A percentile compares a stretch with the other conserved stretches of the same genome.
These are phyloP conservation scores for Aspergillus caelatus DNA, from an alignment of 2,329 filamentous ascomycete genomes.

Conservation along the genomic window DNA sequence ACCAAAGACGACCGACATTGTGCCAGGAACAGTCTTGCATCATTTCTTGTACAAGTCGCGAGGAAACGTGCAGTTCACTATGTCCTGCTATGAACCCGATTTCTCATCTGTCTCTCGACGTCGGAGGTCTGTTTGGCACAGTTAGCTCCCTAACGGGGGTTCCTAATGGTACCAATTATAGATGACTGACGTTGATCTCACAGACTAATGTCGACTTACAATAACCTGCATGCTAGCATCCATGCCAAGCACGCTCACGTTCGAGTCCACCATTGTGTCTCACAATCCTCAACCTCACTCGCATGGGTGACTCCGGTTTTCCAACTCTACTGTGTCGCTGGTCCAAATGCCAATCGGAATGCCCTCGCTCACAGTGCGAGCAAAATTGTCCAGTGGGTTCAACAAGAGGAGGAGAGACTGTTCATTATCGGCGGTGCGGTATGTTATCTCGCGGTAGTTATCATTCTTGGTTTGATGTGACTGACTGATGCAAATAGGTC, in stretches of 20 bases:
- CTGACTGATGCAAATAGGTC: conserved; percentile 3
- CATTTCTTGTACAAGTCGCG: conserved; percentile 97
- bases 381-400: conserved; percentile 87
- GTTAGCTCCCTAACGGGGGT: too few relatives aligned
- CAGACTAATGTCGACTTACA: conserved; percentile 79
- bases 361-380: conserved; percentile 84
- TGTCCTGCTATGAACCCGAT: conserved; percentile 76
- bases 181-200: neutral
- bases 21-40: conserved; percentile 76
- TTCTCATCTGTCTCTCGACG: conserved; percentile 64
- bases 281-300: conserved; percentile 74
- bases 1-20: conserved; percentile 71
- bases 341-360: conserved; percentile 64
- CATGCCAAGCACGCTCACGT: conserved; percentile 82
- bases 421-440: conserved; percentile 99
- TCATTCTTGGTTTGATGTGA: neutral
- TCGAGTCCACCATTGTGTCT: conserved; percentile 81
- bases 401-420: conserved; percentile 85
- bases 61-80: conserved; percentile 92
- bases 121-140: conserved; percentile 54
- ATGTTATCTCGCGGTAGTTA: conserved; percentile 19
- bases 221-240: conserved; percentile 79
- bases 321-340: conserved; percentile 93
- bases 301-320: conserved; percentile 91
- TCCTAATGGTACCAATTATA: neutral